A percentile compares a stretch with the other conserved stretches of the same genome.
Conservation (phyloP, 176 grass and related monocot species). For the Calamus simplicifolius region DNA sequence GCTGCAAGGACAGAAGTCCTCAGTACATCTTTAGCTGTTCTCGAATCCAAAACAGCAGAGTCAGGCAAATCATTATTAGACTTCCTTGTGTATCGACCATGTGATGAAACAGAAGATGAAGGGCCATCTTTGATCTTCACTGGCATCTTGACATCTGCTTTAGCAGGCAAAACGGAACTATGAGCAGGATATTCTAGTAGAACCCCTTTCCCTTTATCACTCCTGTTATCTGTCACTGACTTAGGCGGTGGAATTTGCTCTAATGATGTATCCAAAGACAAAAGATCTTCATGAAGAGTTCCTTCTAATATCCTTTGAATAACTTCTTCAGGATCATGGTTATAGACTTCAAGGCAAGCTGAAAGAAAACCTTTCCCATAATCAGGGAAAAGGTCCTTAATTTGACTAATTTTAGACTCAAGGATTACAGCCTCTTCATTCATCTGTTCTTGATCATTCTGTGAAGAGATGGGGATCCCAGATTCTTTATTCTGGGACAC, state of each 20-base stretch:
- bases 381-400: constrained; percentile 83
- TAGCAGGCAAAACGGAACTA: constrained; percentile 20
- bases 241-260: constrained; percentile 61
- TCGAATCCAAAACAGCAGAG: constrained; percentile 45
- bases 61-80: constrained; percentile 40
- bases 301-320: constrained; percentile 87
- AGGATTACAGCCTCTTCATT: constrained; percentile 59
- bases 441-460: constrained; percentile 39
- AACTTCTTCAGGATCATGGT: constrained; percentile 75
- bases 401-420: constrained; percentile 97
- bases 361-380: constrained; percentile 86
- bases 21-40: constrained; percentile 51
- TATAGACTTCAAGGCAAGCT: constrained; percentile 91
- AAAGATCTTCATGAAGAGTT: constrained; percentile 89
- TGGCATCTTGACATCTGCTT: constrained; percentile 17
- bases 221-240: constrained; percentile 24
- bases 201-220: constrained; percentile 84
- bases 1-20: constrained; percentile 49
- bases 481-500: constrained; percentile 38
- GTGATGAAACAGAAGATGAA: constrained; percentile 43
- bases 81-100: constrained; percentile 91
- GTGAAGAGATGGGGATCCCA: constrained; percentile 43
- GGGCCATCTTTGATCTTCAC: constrained; percentile 25
- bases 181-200: constrained; percentile 42
- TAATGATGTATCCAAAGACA: constrained; percentile 64